phyloP scores from a whole-genome alignment of 805 yeast species.

The Kluyveromyces starmeri region DNA sequence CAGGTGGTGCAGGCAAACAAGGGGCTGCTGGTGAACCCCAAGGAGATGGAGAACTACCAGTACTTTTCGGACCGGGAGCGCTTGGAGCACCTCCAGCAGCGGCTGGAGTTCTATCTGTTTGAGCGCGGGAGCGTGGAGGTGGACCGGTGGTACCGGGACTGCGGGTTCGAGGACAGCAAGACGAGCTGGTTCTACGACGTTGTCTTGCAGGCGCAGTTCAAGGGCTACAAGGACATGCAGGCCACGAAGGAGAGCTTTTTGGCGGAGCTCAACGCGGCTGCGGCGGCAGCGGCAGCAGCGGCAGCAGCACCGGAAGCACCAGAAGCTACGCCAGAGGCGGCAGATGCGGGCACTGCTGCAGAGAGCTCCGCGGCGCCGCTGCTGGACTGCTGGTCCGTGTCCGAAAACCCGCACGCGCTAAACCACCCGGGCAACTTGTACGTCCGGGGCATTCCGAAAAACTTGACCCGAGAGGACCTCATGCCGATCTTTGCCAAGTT shows the following conservation, averaged over 20 bases:
- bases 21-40: slow-evolving; percentile 17
- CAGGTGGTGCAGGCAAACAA: slow-evolving; percentile 10
- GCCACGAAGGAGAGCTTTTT: slow-evolving; percentile 9
- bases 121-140: slow-evolving; percentile 19
- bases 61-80: slow-evolving; percentile 20
- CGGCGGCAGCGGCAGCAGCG: slow-evolving; percentile 3
- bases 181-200: slow-evolving; percentile 17
- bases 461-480: slow-evolving; percentile 32
- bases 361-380: neutral
- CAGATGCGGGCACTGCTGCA: slow-evolving; percentile 5
- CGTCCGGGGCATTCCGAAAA: slow-evolving; percentile 39
- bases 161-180: neutral
- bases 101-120: slow-evolving; percentile 16
- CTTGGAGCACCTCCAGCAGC: slow-evolving; percentile 13
- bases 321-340: no score
- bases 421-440: slow-evolving; percentile 53
- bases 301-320: slow-evolving; percentile 2
- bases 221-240: slow-evolving; percentile 11
- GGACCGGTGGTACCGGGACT: slow-evolving; percentile 10
- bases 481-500: slow-evolving; percentile 31
- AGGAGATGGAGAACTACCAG: slow-evolving; percentile 24
- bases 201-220: slow-evolving; percentile 23
- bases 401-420: slow-evolving; percentile 22
- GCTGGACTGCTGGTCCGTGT: slow-evolving; percentile 22
- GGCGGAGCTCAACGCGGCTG: slow-evolving; percentile 4